phyloP scores from a whole-genome alignment of 225 moss, liverwort and hornwort species.

The Polytrichum commune region DNA sequence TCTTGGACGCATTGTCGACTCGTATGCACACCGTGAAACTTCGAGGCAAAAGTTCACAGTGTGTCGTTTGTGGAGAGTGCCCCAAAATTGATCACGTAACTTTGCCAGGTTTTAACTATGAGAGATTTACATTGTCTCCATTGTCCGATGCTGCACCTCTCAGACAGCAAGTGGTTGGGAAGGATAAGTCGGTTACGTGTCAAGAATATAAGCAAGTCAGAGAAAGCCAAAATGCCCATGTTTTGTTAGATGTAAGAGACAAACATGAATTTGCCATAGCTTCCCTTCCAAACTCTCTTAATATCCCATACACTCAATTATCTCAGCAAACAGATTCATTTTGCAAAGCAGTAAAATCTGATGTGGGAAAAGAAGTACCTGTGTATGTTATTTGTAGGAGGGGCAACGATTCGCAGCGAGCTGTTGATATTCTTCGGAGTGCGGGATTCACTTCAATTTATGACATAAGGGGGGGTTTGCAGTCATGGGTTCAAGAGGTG shows the following conservation, averaged over 20 bases:
- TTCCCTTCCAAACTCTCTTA: conserved; percentile 68
- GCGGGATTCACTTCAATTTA: conserved; percentile 56
- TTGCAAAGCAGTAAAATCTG: conserved; percentile 19
- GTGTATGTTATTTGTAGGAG: conserved; percentile 84
- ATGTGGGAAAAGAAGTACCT: conserved; percentile 24
- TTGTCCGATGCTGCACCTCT: conserved; percentile 71
- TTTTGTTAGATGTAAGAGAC: conserved; percentile 83
- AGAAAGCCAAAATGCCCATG: conserved; percentile 37
- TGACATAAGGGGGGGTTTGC: conserved; percentile 76
- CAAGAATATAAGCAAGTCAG: conserved; percentile 41
- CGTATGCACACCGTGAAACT: conserved; percentile 77
- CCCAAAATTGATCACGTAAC: conserved; percentile 50
- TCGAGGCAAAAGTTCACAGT: conserved; percentile 60
- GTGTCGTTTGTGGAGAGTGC: conserved; percentile 62
- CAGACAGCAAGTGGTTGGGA: conserved; percentile 50
- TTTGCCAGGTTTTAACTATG: conserved; percentile 68
- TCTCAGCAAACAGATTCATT: conserved; percentile 29
- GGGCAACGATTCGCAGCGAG: conserved; percentile 88
- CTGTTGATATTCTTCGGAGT: conserved; percentile 62
- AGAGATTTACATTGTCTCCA: conserved; percentile 69
- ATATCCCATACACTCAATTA: conserved; percentile 55
- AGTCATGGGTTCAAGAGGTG: conserved; percentile 68
- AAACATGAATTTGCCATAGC: conserved; percentile 63
- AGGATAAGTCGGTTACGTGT: conserved; percentile 50
- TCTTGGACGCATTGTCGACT: conserved; percentile 75